Evolutionary conservation across 495 filamentous ascomycete genomes (phyloP), one percentile per base, ranked within the genome.

Genomic region (Umbilicaria muhlenbergii): DNA sequence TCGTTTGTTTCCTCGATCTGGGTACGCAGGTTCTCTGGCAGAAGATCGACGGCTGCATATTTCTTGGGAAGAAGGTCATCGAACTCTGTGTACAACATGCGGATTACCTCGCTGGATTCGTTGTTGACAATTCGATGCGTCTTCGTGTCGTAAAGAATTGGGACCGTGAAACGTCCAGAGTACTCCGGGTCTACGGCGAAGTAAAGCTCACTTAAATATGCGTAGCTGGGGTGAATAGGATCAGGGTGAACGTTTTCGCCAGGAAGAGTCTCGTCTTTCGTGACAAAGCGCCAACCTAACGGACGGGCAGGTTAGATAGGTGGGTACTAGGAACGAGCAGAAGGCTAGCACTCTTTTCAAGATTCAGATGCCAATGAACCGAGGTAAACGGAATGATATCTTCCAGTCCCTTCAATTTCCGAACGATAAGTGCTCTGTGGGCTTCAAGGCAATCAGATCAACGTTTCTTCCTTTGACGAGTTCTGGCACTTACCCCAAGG

Each of bases 281-380:
- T 84, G 2, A 70, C 64, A 54, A 91, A 94, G 32, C 79, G 78
- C 89, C 89, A 96, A 44, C 89, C 86, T 63, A 36, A 32, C 11
- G 12, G 19, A 21, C 2, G 19, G 19, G 19, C 19, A 5, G 19
- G 5, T 21, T 21, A 21, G 19, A 21, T 2, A 5, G 19, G 2
- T 21, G 19, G 5, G 5, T 2, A 2, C 5, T 21, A 21, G 19
- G 5, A 21, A 21, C 2, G 19, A 21, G 19, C 19, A 21, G 2
- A 5, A 21, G 2, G 2, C 19, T 21, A 46, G 14, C 38, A 78
- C 76, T 77, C 53, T 78, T 70, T 21, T 74, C 70, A 16, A 57
- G 60, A 21, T 21, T 5, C 55, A 82, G 67, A 46, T 81, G 71
- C 78, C 78, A 82, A 51, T 82, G 78, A 19, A 82, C 78, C 5